Evolutionary conservation across 257 asterid species (phyloP).

Genomic region (Craterostigma plantagineum): DNA sequence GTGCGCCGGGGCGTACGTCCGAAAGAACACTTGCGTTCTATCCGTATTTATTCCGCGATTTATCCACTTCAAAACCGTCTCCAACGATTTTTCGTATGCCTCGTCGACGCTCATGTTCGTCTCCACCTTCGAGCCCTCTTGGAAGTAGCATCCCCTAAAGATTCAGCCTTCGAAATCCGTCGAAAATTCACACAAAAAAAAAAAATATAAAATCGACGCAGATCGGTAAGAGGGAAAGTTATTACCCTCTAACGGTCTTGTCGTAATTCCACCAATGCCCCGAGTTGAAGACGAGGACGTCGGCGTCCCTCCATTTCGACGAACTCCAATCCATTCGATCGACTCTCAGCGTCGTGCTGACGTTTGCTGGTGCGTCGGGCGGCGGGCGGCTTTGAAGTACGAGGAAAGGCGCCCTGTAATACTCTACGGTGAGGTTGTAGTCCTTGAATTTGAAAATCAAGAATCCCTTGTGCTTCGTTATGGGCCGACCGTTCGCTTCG

Average conservation of each 20-base stretch:
- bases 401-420: conserved; percentile 82
- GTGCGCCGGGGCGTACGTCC: conserved; percentile 87
- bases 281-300: conserved; percentile 54
- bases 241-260: conserved; percentile 83
- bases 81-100: conserved; percentile 49
- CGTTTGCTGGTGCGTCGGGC: conserved; percentile 14
- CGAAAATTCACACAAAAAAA: no score
- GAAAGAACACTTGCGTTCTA: conserved; percentile 63
- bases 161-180: conserved; percentile 9
- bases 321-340: conserved; percentile 81
- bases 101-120: conserved; percentile 46
- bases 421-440: conserved; percentile 76
- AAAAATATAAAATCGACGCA: no score
- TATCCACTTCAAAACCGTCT: conserved; percentile 57
- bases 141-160: conserved; percentile 82
- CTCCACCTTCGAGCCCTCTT: conserved; percentile 62
- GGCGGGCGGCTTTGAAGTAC: conserved; percentile 90
- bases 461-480: conserved; percentile 87
- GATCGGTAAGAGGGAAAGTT: conserved; percentile 3
- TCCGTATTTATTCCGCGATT: conserved; percentile 32
- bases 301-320: conserved; percentile 60
- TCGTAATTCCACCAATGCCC: conserved; percentile 95
- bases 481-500: conserved; percentile 81
- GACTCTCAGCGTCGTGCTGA: conserved; percentile 59
- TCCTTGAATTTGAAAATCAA: conserved; percentile 55